Conservation (phyloP, 108 stramenopile genomes). For the Poteriospumella lacustris region DNA sequence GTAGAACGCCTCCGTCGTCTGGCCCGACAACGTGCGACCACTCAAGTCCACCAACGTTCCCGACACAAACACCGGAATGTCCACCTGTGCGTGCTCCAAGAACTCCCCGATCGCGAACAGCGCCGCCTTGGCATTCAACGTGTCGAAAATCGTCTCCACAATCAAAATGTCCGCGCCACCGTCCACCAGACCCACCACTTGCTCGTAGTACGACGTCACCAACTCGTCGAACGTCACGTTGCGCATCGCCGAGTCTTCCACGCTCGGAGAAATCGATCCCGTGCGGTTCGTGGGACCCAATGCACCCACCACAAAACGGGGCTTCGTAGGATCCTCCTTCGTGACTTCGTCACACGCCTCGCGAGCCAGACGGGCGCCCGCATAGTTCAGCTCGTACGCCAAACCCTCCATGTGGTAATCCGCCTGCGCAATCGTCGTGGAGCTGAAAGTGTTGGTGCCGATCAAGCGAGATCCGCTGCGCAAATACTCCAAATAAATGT, state of each 20-base stretch:
- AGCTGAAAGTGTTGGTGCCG: conserved; percentile 95
- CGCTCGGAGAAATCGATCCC: conserved; percentile 85
- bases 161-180: conserved; percentile 90
- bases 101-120: conserved; percentile 83
- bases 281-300: conserved; percentile 96
- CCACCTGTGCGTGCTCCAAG: conserved; percentile 75
- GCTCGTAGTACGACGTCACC: conserved; percentile 89
- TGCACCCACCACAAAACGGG: conserved; percentile 92
- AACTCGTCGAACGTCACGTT: conserved; percentile 97
- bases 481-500: conserved; percentile 86
- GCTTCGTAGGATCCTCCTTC: conserved; percentile 80
- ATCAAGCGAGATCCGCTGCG: conserved; percentile 83
- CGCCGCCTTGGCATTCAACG: conserved; percentile 94
- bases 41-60: conserved; percentile 95
- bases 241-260: conserved; percentile 82
- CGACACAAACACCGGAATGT: conserved; percentile 90
- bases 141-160: conserved; percentile 97
- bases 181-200: conserved; percentile 82
- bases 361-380: conserved; percentile 76
- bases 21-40: conserved; percentile 92
- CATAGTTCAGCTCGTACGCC: conserved; percentile 89
- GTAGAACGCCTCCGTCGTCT: conserved; percentile 96
- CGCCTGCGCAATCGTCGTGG: conserved; percentile 94
- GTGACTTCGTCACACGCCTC: conserved; percentile 91
- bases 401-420: conserved; percentile 92